phyloP scores from a whole-genome alignment of 2,329 filamentous ascomycete genomes.

The Chaetomiaceae sp. region DNA sequence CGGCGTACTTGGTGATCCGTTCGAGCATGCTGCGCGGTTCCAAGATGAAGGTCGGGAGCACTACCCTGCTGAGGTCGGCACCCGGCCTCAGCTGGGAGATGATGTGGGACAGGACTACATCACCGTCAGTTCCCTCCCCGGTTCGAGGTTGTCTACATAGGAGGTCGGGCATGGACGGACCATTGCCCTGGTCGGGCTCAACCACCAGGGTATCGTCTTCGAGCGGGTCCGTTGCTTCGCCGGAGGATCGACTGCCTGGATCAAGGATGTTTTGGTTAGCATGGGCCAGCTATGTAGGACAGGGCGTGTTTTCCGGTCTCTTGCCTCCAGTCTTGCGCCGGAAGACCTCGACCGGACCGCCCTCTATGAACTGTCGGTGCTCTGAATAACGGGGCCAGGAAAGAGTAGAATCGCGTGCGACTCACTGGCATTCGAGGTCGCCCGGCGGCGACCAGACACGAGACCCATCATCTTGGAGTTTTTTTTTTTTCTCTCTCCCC shows the following conservation, averaged over 20 bases:
- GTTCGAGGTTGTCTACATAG: neutral
- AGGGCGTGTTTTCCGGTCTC: slow-evolving; percentile 6
- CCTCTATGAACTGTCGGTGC: slow-evolving; percentile 12
- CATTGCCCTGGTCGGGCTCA: slow-evolving; percentile 90
- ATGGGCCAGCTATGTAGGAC: neutral
- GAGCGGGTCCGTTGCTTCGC: slow-evolving; percentile 49
- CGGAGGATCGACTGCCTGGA: slow-evolving; percentile 49
- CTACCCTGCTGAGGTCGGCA: slow-evolving; percentile 89
- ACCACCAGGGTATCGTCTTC: slow-evolving; percentile 77
- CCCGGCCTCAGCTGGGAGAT: slow-evolving; percentile 95
- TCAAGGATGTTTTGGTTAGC: slow-evolving; percentile 36
- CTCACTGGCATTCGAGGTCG: slow-evolving; percentile 35
- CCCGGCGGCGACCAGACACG: slow-evolving; percentile 31
- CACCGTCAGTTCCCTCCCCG: slow-evolving; percentile 17
- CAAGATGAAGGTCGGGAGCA: slow-evolving; percentile 94
- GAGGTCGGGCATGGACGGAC: slow-evolving; percentile 46
- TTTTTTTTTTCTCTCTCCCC: too few species aligned
- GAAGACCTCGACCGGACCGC: slow-evolving; percentile 18
- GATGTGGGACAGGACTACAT: slow-evolving; percentile 84
- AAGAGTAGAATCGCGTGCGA: slow-evolving; percentile 16
- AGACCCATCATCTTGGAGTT: slow-evolving; percentile 27
- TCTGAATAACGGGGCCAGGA: slow-evolving; percentile 17
- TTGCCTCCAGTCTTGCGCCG: slow-evolving; percentile 18
- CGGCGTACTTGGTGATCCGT: slow-evolving; percentile 87
- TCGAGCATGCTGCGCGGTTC: slow-evolving; percentile 98